Percentiles rank a stretch among this genome's conserved stretches.
These are phyloP conservation scores for Triangularia setosa DNA, from an alignment of 2,329 filamentous ascomycete species.

Conservation along the genomic window DNA sequence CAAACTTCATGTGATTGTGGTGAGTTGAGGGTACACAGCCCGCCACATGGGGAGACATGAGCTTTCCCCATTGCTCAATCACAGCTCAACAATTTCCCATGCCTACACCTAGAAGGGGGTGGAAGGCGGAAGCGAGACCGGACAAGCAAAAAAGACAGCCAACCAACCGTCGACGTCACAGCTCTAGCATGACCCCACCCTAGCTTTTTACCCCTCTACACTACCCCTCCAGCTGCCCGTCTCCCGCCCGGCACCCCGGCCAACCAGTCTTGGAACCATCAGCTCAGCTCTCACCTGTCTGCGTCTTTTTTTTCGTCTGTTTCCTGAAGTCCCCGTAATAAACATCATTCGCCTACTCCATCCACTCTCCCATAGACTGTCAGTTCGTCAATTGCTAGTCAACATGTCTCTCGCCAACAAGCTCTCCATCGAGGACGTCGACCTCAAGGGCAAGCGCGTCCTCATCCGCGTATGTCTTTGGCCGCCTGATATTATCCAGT, in stretches of 20 bases:
- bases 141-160: constrained; percentile 13
- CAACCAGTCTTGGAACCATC: constrained; percentile 7
- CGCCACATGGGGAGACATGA: too few species aligned
- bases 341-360: background rate
- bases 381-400: constrained; percentile 25
- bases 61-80: constrained; percentile 4
- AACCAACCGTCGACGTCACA: constrained; percentile 28
- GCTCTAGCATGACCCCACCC: constrained; percentile 24
- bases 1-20: too few species aligned
- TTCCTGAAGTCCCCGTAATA: constrained; percentile 2
- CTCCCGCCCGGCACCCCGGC: background rate
- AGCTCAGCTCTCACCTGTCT: constrained; percentile 14
- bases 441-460: constrained; percentile 97
- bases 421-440: constrained; percentile 92
- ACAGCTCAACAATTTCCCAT: background rate
- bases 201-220: constrained; percentile 21
- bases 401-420: constrained; percentile 98
- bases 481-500: background rate
- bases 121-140: constrained; percentile 7
- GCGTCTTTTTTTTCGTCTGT: constrained; percentile 23
- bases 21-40: too few species aligned
- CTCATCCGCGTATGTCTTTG: constrained; percentile 76
- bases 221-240: constrained; percentile 22
- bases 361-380: background rate
- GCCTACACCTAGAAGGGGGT: background rate